Percentiles rank a stretch among this genome's conserved stretches.
Evolutionary conservation across 139 green algal species (phyloP).

Genomic region (Raphidocelis subcapitata): DNA sequence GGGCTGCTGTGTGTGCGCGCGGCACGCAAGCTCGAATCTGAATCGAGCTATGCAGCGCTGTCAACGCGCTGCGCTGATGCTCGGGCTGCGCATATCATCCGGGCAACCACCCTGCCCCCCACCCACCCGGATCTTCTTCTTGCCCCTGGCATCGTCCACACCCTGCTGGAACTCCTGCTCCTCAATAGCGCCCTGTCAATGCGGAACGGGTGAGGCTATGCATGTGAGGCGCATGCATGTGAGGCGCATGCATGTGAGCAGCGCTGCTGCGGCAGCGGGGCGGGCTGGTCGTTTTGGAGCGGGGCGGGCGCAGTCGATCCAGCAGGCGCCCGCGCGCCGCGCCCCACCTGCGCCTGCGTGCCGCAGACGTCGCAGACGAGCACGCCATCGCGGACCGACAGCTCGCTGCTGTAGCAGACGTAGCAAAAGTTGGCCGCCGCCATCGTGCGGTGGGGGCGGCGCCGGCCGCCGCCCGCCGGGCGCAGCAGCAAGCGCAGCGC

Average conservation of each 20-base stretch:
- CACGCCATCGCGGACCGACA: conserved; percentile 6
- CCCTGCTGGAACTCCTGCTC: conserved; percentile 22
- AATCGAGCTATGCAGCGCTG: too few species aligned
- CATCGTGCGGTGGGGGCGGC: too few species aligned
- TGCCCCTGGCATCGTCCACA: conserved; percentile 15
- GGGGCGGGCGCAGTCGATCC: background rate
- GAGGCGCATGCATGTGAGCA: background rate
- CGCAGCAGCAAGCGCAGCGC: too few species aligned
- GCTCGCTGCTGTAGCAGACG: conserved; percentile 7
- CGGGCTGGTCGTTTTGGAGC: background rate
- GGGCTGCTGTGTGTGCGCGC: too few species aligned
- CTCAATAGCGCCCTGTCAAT: conserved; percentile 7
- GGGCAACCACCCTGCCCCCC: too few species aligned
- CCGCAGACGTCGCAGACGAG: conserved; percentile 21
- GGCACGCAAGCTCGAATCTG: too few species aligned
- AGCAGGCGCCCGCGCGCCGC: background rate
- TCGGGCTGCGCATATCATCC: too few species aligned
- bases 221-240: too few species aligned
- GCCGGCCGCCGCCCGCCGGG: too few species aligned
- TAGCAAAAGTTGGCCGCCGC: background rate
- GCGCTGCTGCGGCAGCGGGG: background rate
- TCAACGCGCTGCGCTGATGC: too few species aligned
- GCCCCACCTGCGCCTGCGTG: conserved; percentile 6
- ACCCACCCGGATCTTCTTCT: too few species aligned
- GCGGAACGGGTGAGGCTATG: background rate